Evolutionary conservation across 257 asterid genomes (phyloP), one percentile per base, ranked within the genome.

Genomic region (Eucommia ulmoides): DNA sequence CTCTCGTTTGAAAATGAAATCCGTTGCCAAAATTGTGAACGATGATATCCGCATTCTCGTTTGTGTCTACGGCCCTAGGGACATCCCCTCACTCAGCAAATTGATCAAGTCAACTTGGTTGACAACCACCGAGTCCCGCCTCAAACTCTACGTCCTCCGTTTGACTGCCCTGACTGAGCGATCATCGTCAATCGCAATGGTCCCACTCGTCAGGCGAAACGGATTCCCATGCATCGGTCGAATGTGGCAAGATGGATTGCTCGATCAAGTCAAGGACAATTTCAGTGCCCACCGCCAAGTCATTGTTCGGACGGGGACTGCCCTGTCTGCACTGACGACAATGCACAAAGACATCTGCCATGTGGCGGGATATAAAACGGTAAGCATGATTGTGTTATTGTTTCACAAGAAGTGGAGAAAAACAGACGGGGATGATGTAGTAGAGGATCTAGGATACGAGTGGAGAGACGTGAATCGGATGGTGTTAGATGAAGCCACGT

Each of bases 131-230:
- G 35, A 67, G 17, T 68, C 79, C 15, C 15, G 58, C 9, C 74
- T 65, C 22, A 74, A 74, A 49, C 68, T 82, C 20, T 79, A 74
- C 33, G 42, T 68, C 1, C 69, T 77, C 76, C 76, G 73, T 54
- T 70, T 82, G 0, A 55, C 75, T 2, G 81, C 74, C 15, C 69
- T 82, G 65, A 74, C 80, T 15, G 82, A 72, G 25, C 77, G 80
- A 1, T 63, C 85, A 33, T 82, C 94, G 1, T 74, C 94, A 1
- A 79, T 74, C 6, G 3, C 59, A 1, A 67, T 69, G 79, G 71
- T 68, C 45, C 89, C 52, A 4, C 75, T 73, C 0, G 44, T 60
- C 35, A 52, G 66, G 15, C 56, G 61, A 16, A 71, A 74, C 0
- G 79, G 88, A 0, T 33, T 74, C 12, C 77, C 84, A 1, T 56